Conservation (phyloP, 306 rosid species). For the Begonia fuchsioides region DNA sequence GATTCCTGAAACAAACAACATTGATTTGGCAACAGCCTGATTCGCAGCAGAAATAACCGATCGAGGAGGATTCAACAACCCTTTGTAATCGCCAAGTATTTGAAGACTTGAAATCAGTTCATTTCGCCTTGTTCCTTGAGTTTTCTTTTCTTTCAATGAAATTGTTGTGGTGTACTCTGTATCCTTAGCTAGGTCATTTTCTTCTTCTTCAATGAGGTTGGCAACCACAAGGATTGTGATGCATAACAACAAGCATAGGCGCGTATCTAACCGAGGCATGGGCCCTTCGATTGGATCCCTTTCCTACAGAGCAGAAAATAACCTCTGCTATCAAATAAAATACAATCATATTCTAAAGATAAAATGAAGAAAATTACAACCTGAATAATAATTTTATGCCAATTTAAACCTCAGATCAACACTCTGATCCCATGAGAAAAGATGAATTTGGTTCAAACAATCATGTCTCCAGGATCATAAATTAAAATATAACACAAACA, state of each 20-base stretch:
- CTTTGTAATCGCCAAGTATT: slow-evolving; percentile 72
- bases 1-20: slow-evolving; percentile 68
- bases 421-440: neutral
- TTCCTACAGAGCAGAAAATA: slow-evolving; percentile 29
- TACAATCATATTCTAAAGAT: too few relatives aligned
- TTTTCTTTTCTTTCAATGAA: slow-evolving; percentile 42
- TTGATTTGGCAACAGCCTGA: slow-evolving; percentile 91
- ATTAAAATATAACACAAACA: too few relatives aligned
- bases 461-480: too few relatives aligned
- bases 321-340: too few relatives aligned
- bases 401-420: slow-evolving; percentile 1
- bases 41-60: slow-evolving; percentile 53
- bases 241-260: slow-evolving; percentile 77
- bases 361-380: too few relatives aligned
- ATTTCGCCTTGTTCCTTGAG: slow-evolving; percentile 40
- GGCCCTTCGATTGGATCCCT: slow-evolving; percentile 99
- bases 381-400: neutral
- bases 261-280: slow-evolving; percentile 83
- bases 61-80: slow-evolving; percentile 74
- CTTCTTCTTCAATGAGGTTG: slow-evolving; percentile 81
- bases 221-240: slow-evolving; percentile 71
- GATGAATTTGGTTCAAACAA: too few relatives aligned
- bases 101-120: slow-evolving; percentile 69
- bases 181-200: slow-evolving; percentile 30
- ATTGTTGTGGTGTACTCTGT: slow-evolving; percentile 27